Evolutionary conservation across 2,329 filamentous ascomycete genomes (phyloP), one percentile per base, ranked within the genome.

Genomic region (Ascochyta pisi): DNA sequence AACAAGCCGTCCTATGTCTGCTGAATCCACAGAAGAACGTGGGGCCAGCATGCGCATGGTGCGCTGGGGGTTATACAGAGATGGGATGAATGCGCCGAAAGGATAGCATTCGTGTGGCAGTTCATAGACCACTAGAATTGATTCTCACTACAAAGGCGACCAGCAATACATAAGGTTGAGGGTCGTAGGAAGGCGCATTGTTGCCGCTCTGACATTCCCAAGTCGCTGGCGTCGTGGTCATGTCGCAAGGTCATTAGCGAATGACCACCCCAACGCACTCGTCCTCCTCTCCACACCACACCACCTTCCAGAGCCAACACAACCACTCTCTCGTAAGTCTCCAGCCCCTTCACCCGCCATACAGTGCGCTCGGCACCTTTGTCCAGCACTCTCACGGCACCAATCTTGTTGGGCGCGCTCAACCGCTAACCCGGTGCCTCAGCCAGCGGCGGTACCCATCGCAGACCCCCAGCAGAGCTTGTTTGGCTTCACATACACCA

Each of bases 391-490:
- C 50, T 50, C 52, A 43, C 48, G 24, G 49, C 39, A 46, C 49
- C 47, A 54, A 62, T 56, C 38, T 48, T 61, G 48, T 56, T 57
- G 34, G 66, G 66, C 63, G 63, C 67, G 64, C 61, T 48, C 54
- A 57, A 52, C 63, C 63, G 63, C 72, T 74, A 58, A 73, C 73
- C 61, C 61, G 65, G 63, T 59, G 66, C 61, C 62, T 61, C 70
- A 71, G 62, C 65, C 59, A 66, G 67, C 72, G 71, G 73, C 70
- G 70, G 68, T 67, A 69, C 63, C 73, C 60, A 67, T 70, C 68
- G 64, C 69, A 70, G 61, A 64, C 59, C 66, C 62, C 66, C 59
- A 57, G 61, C 45, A 60, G 60, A 60, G 62, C 64, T 62, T 62
- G 63, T 66, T 61, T 62, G 61, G 63, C 62, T 49, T 50, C 52